Conservation (phyloP, 2,329 filamentous ascomycete genomes). For the Spiromastix sp. region DNA sequence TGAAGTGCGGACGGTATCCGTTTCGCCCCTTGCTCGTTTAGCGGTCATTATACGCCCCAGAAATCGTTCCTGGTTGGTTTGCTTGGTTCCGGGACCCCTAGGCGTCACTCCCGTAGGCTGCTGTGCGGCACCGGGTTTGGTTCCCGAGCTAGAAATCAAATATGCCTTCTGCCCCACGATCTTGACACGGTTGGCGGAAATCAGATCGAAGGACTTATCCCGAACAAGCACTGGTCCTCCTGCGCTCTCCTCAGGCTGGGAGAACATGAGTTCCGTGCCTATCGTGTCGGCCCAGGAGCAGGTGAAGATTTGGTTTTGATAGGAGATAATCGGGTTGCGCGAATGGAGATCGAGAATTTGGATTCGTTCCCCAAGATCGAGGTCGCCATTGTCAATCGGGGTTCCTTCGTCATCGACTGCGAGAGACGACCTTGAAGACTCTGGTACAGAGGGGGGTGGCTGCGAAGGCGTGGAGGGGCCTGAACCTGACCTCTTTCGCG, state of each 20-base stretch:
- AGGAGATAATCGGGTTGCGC: slow-evolving; percentile 64
- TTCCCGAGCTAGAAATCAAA: slow-evolving; percentile 38
- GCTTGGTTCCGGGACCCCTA: slow-evolving; percentile 18
- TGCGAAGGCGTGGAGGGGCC: slow-evolving; percentile 4
- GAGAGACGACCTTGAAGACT: slow-evolving; percentile 7
- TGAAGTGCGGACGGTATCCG: slow-evolving; percentile 53
- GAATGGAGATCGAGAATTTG: slow-evolving; percentile 80
- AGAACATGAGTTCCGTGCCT: slow-evolving; percentile 73
- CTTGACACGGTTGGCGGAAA: slow-evolving; percentile 60
- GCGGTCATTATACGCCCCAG: slow-evolving; percentile 55
- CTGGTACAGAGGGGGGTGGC: slow-evolving; percentile 11
- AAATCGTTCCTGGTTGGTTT: slow-evolving; percentile 43
- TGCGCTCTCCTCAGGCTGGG: slow-evolving; percentile 37
- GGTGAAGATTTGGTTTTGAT: slow-evolving; percentile 66
- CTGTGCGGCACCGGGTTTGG: slow-evolving; percentile 1
- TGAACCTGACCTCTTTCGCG: slow-evolving; percentile 16
- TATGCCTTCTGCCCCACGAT: slow-evolving; percentile 58
- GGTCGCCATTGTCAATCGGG: slow-evolving; percentile 10
- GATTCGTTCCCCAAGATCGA: slow-evolving; percentile 35
- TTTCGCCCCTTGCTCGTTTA: slow-evolving; percentile 55
- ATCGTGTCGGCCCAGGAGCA: slow-evolving; percentile 75
- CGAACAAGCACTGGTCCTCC: slow-evolving; percentile 37
- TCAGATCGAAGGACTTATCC: slow-evolving; percentile 51
- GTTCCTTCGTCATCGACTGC: slow-evolving; percentile 3
- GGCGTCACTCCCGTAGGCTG: slow-evolving; percentile 10